A percentile compares a stretch with the other conserved stretches of the same genome.
Conservation (phyloP, 176 grass and related monocot genomes). For the Bolboschoenus planiculmis region DNA sequence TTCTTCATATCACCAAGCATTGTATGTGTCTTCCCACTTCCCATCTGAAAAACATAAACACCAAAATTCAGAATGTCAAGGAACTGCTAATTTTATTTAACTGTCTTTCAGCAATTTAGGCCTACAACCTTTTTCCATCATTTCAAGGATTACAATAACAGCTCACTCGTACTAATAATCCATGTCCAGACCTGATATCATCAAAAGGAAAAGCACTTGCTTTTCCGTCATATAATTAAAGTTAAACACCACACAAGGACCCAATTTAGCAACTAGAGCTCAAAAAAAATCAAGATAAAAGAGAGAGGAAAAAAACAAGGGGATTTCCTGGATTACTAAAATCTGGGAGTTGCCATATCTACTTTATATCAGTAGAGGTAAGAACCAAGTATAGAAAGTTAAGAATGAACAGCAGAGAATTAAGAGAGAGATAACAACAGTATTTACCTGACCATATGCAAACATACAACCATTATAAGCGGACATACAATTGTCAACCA, state of each 20-base stretch:
- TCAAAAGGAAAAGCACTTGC: not conserved
- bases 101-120: not conserved
- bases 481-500: conserved; percentile 92
- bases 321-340: not conserved
- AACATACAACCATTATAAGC: conserved; percentile 98
- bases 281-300: not conserved
- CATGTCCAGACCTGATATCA: not conserved
- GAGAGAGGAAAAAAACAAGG: not conserved
- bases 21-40: conserved; percentile 95
- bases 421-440: not conserved
- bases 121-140: not conserved
- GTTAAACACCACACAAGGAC: not conserved
- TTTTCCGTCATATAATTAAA: not conserved
- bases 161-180: not conserved
- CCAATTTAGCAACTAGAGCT: not conserved
- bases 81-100: not conserved
- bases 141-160: not conserved
- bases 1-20: conserved; percentile 97
- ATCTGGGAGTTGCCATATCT: not conserved
- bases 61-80: not conserved
- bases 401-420: not conserved
- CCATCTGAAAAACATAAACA: conserved; percentile 51
- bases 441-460: conserved; percentile 87
- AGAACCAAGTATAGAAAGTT: not conserved
- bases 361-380: not conserved